phyloP scores from a whole-genome alignment of 768 basidiomycete species.

The Trametes meyenii region DNA sequence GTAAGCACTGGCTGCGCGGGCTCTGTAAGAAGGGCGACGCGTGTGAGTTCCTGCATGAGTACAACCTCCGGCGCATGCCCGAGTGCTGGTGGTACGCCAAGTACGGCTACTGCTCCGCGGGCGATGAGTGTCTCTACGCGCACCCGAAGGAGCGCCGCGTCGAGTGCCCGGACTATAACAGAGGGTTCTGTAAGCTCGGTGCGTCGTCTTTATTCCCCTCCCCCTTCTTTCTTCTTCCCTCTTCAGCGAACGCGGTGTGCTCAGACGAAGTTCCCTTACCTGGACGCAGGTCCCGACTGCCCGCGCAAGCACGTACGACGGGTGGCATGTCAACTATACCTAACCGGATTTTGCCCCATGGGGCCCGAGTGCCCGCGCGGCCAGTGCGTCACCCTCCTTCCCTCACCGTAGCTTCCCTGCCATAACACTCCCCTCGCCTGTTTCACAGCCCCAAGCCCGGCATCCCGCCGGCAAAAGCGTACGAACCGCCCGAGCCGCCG shows the following conservation, averaged over 20 bases:
- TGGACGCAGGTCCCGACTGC: slow-evolving; percentile 67
- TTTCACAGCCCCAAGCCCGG: slow-evolving; percentile 71
- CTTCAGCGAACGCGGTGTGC: not conserved
- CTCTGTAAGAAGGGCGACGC: slow-evolving; percentile 98
- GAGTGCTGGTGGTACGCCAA: slow-evolving; percentile 99
- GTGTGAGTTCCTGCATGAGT: slow-evolving; percentile 99
- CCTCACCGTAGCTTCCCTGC: not conserved
- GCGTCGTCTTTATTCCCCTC: slow-evolving; percentile 31
- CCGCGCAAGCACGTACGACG: slow-evolving; percentile 92
- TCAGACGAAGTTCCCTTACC: not conserved
- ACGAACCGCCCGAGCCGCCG: slow-evolving; percentile 75
- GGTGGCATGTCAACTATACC: slow-evolving; percentile 87
- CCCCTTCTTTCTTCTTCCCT: not conserved
- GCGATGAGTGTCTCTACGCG: slow-evolving; percentile 96
- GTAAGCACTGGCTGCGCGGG: slow-evolving; percentile 98
- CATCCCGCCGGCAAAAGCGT: slow-evolving; percentile 69
- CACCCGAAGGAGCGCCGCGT: slow-evolving; percentile 90
- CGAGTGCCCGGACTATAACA: slow-evolving; percentile 93
- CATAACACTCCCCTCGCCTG: slow-evolving; percentile 11
- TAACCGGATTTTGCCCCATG: slow-evolving; percentile 91
- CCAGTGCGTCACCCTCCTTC: slow-evolving; percentile 63
- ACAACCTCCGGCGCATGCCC: slow-evolving; percentile 96
- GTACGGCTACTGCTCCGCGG: slow-evolving; percentile 95
- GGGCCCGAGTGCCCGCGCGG: slow-evolving; percentile 87
- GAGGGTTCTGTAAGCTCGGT: slow-evolving; percentile 97